phyloP scores from a whole-genome alignment of 768 basidiomycete genomes.

The Amyloporia xantha region DNA sequence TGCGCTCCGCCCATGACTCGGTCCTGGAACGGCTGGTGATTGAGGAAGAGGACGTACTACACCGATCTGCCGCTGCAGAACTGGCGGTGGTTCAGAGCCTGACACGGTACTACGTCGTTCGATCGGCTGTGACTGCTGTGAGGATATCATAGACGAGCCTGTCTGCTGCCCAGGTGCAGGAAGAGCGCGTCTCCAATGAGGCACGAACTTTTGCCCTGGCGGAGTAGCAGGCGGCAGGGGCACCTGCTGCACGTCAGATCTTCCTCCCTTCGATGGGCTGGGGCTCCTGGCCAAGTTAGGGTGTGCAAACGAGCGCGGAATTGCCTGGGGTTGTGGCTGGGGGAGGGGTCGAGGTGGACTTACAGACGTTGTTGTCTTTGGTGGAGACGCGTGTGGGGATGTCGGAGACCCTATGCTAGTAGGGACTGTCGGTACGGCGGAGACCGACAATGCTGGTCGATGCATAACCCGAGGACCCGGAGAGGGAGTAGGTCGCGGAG shows the following conservation, averaged over 20 bases:
- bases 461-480: slow-evolving; percentile 10
- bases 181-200: slow-evolving; percentile 37
- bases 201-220: slow-evolving; percentile 29
- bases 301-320: slow-evolving; percentile 14
- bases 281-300: not conserved
- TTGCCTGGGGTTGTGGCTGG: not conserved
- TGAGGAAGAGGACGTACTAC: slow-evolving; percentile 12
- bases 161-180: slow-evolving; percentile 16
- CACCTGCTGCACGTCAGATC: slow-evolving; percentile 8
- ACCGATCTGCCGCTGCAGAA: slow-evolving; percentile 8
- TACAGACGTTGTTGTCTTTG: slow-evolving; percentile 6
- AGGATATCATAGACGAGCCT: slow-evolving; percentile 4
- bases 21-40: slow-evolving; percentile 4
- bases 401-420: no score
- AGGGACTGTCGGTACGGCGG: slow-evolving; percentile 4
- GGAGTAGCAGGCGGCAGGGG: not conserved
- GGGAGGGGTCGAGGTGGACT: slow-evolving; percentile 13
- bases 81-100: not conserved
- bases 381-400: slow-evolving; percentile 2
- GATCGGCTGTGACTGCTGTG: slow-evolving; percentile 2
- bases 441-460: slow-evolving; percentile 10
- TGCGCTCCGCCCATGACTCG: not conserved
- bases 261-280: not conserved
- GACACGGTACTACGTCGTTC: slow-evolving; percentile 20
- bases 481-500: slow-evolving; percentile 12